Evolutionary conservation across 805 yeast genomes (phyloP), one percentile per base, ranked within the genome.

Genomic region (Hanseniaspora thailandica): DNA sequence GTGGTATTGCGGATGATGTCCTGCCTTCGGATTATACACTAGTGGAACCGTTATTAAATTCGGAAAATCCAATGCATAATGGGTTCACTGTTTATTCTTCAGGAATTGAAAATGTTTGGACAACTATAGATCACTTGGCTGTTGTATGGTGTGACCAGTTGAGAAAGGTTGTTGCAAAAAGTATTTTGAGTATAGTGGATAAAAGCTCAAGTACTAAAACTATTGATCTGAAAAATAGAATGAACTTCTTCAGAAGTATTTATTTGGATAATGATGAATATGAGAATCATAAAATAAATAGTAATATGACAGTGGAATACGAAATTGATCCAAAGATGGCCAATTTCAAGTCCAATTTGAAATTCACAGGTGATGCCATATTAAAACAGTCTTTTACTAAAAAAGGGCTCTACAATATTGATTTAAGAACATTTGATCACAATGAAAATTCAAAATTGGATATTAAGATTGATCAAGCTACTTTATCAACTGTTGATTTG

Each of bases 131-230:
- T 66, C 98, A 90, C 68, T 73, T 87, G 58, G 97, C 97, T 0
- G 81, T 93, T 46, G 95, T 90, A 1, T 90, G 98, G 98, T 90
- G 98, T 67, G 85, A 81, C 56, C 97, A 90, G 65, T 68, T 89
- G 36, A 74, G 97, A 50, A 71, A 76, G 50, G 76, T 74, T 15
- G 58, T 90, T 1, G 82, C 86, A 8, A 68, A 69, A 47, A 69
- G 81, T 0, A 62, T 93, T 35, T 67, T 84, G 45, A 82, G 77
- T 30, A 71, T 84, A 12, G 75, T 78, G 1, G 84, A 86, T 60
- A 67, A 64, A 23, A 57, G 63, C 0, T 63, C 71, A 0, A 70
- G 79, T 0, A 48, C 60, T 9, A 77, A 76, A 59, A 84, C 93
- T 0, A 69, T 70, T 48, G 64, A 78, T 0, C 66, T 85, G 25